Evolutionary conservation across 352 stramenopile species (phyloP), one percentile per base, ranked within the genome.

Genomic region (Phytophthora europaea): DNA sequence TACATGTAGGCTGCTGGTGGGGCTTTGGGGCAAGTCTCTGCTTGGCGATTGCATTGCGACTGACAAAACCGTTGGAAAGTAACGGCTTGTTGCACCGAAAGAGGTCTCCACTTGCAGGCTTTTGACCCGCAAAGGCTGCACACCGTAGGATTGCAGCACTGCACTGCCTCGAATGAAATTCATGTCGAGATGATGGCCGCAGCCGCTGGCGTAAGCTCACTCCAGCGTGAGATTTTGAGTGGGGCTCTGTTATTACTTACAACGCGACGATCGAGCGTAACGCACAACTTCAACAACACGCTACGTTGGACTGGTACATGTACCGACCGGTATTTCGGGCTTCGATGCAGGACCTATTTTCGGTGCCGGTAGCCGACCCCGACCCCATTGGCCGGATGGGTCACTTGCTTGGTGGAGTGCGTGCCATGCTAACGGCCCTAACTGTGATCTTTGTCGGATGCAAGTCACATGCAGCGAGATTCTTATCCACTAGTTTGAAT

Each of bases 151-250:
- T 20, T 16, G 43, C 43, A 53, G n/a, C 38, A n/a, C 28, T 4
- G n/a, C 31, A 52, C 22, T 40, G 38, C 56, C 33, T 73, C 70
- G 70, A 76, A 76, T 60, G 70, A 76, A 76, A 76, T 73, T 70
- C 51, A 47, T 4, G 43, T 7, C 16, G 34, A 38, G 31, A 67
- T 36, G 34, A 43, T 56, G 31, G 36, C 20, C 23, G 48, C 10
- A 15, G 12, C 20, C n/a, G 20, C 13, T 62, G 65, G 65, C 34
- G 47, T 60, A 54, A 56, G 13, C 28, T 23, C 20, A 23, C 43
- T 47, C 13, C 33, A 31, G 34, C 15, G 16, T 43, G 22, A 16
- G 34, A 12, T 43, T 51, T 51, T 22, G 43, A 51, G 43, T 23
- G 43, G 28, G 13, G 28, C 18, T 57, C 26, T 20, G 10, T 8